Conservation (phyloP, 2,329 filamentous ascomycete genomes). For the Arthroderma uncinatum region DNA sequence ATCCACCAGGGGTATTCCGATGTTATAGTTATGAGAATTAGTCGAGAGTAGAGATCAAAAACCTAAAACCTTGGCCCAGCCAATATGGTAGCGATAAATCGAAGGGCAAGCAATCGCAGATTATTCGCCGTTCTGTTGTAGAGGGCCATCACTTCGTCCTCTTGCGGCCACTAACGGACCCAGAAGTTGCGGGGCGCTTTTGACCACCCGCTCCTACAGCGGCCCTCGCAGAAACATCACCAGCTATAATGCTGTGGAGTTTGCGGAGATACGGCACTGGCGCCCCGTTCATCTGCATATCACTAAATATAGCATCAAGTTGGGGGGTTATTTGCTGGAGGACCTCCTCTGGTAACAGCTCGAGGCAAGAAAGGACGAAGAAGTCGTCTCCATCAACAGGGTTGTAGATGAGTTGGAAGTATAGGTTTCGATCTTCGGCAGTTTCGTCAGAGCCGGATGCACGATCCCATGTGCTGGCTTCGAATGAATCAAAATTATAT, state of each 20-base stretch:
- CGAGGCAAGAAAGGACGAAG: conserved; percentile 33
- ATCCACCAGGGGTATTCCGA: not conserved
- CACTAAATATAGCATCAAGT: conserved; percentile 26
- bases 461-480: conserved; percentile 27
- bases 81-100: not conserved
- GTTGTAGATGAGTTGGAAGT: conserved; percentile 31
- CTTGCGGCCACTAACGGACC: conserved; percentile 21
- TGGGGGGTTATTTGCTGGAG: conserved; percentile 23
- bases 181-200: conserved; percentile 25
- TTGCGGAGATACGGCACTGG: conserved; percentile 28
- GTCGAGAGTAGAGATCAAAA: not conserved
- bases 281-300: conserved; percentile 36
- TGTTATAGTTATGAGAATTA: not conserved
- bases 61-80: not conserved
- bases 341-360: conserved; percentile 23
- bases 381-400: conserved; percentile 22
- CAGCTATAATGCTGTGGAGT: conserved; percentile 24
- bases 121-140: not conserved
- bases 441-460: conserved; percentile 27
- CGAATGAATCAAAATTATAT: conserved; percentile 32
- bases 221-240: conserved; percentile 9
- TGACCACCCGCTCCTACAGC: conserved; percentile 20
- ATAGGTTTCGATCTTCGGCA: conserved; percentile 34
- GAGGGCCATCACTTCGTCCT: conserved; percentile 21
- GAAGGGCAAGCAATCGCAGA: not conserved